Conservation (phyloP, 1,139 yeast genomes). For the Pichia inconspicua region DNA sequence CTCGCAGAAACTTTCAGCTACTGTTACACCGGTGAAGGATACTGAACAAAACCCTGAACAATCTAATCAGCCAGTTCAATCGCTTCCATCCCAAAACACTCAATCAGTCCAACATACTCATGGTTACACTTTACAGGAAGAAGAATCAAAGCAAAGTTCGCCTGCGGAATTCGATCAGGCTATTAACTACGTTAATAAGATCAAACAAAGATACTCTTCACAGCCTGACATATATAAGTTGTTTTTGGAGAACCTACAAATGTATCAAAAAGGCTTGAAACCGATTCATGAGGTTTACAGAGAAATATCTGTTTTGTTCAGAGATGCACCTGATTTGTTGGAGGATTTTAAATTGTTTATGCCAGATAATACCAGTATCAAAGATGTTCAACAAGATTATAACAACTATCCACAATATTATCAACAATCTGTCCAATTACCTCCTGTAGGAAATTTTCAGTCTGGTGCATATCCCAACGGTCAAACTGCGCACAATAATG, state of each 20-base stretch:
- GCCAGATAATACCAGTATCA: conserved; percentile 67
- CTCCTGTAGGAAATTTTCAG: conserved; percentile 94
- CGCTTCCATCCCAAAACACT: background rate
- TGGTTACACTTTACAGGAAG: conserved; percentile 7
- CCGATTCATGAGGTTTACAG: conserved; percentile 93
- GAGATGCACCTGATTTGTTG: conserved; percentile 87
- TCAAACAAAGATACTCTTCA: conserved; percentile 84
- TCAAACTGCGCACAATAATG: conserved; percentile 11
- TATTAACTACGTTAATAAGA: conserved; percentile 89
- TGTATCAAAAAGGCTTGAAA: conserved; percentile 91
- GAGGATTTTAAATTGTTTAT: conserved; percentile 92
- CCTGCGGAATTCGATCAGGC: conserved; percentile 98
- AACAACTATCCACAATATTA: conserved; percentile 17
- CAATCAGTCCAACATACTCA: background rate
- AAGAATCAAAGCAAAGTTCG: conserved; percentile 41
- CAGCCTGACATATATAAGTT: conserved; percentile 96
- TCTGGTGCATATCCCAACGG: conserved; percentile 52
- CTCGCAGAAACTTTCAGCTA: conserved; percentile 17
- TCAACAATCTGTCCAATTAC: conserved; percentile 45
- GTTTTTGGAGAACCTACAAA: conserved; percentile 88
- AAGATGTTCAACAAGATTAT: conserved; percentile 23
- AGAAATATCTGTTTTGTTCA: conserved; percentile 82
- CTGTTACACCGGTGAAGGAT: background rate
- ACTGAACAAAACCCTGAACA: background rate
- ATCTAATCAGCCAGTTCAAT: background rate